Base-by-base conservation (phyloP, 768 basidiomycete genomes). In the Clavaria fumosa region DNA sequence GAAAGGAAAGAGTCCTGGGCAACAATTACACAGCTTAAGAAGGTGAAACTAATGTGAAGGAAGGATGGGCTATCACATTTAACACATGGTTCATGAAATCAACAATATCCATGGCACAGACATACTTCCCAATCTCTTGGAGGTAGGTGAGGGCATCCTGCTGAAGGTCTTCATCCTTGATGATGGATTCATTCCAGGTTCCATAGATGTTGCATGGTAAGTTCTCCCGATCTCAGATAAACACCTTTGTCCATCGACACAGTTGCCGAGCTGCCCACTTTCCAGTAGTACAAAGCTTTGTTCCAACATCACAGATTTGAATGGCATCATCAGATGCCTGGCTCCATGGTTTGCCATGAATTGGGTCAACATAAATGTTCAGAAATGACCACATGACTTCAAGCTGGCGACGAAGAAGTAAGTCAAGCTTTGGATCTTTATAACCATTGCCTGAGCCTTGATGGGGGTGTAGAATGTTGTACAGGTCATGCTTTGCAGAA, bases 111-210 rank as follows among this genome's bases (percentile, higher is more conserved):
- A 39, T 4, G 35, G 49, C 39, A 35, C 37, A 4, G 10, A 48
- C 32, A 36, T 45, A 50, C 23, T 49, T 44, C 4, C 49, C 50
- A n/a, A 50, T 36, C 21, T 24, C 35, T 37, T 46, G 45, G 14
- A 48, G 35, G 37, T 48, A 35, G 7, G 28, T 12, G 11, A 41
- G 39, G n/a, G 57, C 32, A 15, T 53, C 47, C 9, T 43, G 19
- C 24, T 30, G 15, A 2, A 59, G 35, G 27, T 53, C 53, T 28
- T 53, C 50, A 21, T 55, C 43, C 4, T 50, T 45, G 30, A 51
- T 35, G 22, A 20, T 40, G 22, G 51, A 48, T 19, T 22, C 27
- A n/a, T 26, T 41, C 39, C 47, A 52, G 7, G 42, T 33, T 17
- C 51, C 47, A 38, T 50, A 53, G 5, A 32, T 14, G 34, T 47